phyloP scores from a whole-genome alignment of 805 yeast species.

The Starmerella tilneyi region DNA sequence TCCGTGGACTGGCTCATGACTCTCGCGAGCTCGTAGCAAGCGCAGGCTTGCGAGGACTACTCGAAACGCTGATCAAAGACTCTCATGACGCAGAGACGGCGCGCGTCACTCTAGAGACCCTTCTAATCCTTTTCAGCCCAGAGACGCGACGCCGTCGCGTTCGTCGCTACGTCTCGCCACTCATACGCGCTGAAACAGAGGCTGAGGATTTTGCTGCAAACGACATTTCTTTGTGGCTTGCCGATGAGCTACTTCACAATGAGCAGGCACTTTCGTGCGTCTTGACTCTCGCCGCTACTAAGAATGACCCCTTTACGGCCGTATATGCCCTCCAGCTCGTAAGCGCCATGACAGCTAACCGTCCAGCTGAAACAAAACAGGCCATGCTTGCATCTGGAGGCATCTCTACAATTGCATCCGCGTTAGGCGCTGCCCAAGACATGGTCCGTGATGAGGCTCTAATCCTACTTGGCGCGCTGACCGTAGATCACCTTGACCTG shows the following conservation, averaged over 20 bases:
- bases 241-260: constrained; percentile 76
- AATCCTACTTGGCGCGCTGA: constrained; percentile 70
- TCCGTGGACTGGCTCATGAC: constrained; percentile 80
- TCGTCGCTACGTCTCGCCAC: constrained; percentile 28
- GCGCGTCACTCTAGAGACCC: constrained; percentile 74
- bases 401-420: constrained; percentile 57
- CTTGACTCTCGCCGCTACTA: constrained; percentile 40
- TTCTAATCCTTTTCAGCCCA: constrained; percentile 68
- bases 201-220: constrained; percentile 49
- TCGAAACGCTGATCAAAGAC: constrained; percentile 57
- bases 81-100: constrained; percentile 59
- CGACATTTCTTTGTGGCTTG: constrained; percentile 81
- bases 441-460: constrained; percentile 81
- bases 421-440: constrained; percentile 57
- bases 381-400: constrained; percentile 70
- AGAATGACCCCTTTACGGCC: constrained; percentile 61
- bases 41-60: constrained; percentile 65
- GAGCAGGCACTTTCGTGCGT: constrained; percentile 39
- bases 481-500: constrained; percentile 68
- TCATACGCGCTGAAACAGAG: constrained; percentile 42
- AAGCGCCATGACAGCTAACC: constrained; percentile 69
- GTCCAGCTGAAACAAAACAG: constrained; percentile 66
- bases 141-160: constrained; percentile 25
- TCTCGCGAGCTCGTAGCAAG: constrained; percentile 86
- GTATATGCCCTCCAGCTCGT: constrained; percentile 75